A percentile compares a stretch with the other conserved stretches of the same genome.
Evolutionary conservation across 2,329 filamentous ascomycete genomes (phyloP).

Genomic region (Emmonsia crescens): DNA sequence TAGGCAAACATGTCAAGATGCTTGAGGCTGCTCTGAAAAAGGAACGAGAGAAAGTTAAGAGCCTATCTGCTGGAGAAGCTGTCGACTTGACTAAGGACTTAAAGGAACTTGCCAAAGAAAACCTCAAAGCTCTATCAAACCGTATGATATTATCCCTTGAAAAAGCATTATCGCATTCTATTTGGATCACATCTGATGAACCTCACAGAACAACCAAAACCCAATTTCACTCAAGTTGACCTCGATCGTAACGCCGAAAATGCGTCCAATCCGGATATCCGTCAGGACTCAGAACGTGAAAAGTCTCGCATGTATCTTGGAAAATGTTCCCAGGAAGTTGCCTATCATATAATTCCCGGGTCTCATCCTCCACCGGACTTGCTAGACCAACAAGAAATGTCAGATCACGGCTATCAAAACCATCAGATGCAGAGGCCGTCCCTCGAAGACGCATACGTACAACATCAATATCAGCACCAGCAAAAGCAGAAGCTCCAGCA

Average conservation of each 20-base stretch:
- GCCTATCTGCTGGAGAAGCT: slow-evolving; percentile 40
- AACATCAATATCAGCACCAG: slow-evolving; percentile 46
- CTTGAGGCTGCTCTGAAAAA: slow-evolving; percentile 80
- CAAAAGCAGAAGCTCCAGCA: slow-evolving; percentile 26
- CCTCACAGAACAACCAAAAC: slow-evolving; percentile 33
- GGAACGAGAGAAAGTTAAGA: slow-evolving; percentile 60
- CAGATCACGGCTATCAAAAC: slow-evolving; percentile 36
- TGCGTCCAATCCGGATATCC: slow-evolving; percentile 37
- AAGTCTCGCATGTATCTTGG: slow-evolving; percentile 53
- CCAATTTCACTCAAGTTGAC: slow-evolving; percentile 42
- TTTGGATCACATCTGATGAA: not conserved
- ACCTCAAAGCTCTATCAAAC: slow-evolving; percentile 29
- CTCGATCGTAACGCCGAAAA: slow-evolving; percentile 35
- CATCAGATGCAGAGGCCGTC: slow-evolving; percentile 41
- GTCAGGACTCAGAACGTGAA: slow-evolving; percentile 49
- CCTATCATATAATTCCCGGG: slow-evolving; percentile 56
- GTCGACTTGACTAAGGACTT: slow-evolving; percentile 35
- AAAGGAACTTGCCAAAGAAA: slow-evolving; percentile 37
- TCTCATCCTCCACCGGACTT: slow-evolving; percentile 48
- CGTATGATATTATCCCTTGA: slow-evolving; percentile 17
- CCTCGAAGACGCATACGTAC: slow-evolving; percentile 49
- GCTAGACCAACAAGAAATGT: slow-evolving; percentile 31
- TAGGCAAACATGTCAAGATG: slow-evolving; percentile 83
- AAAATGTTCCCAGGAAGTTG: slow-evolving; percentile 58
- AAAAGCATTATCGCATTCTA: not conserved